Percentiles rank a stretch among this genome's conserved stretches.
Evolutionary conservation across 352 stramenopile species (phyloP).

Genomic region (Globisporangium canariense): DNA sequence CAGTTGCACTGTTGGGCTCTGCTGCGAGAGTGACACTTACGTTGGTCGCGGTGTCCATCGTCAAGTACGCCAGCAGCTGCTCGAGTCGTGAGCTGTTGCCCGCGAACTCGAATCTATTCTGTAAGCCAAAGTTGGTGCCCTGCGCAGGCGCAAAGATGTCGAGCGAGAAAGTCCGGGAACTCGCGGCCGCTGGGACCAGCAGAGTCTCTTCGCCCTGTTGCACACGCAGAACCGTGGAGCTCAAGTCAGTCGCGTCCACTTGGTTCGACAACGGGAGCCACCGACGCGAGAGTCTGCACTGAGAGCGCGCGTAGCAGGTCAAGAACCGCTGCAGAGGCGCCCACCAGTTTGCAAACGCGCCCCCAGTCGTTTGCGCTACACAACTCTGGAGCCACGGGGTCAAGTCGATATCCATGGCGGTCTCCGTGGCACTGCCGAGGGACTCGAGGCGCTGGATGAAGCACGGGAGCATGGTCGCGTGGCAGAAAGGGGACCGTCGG

Average conservation of each 20-base stretch:
- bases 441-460: constrained; percentile 5
- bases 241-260: background rate
- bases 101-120: background rate
- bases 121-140: constrained; percentile 1
- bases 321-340: constrained; percentile 24
- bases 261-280: background rate
- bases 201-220: constrained; percentile 2
- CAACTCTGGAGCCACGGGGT: background rate
- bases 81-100: constrained; percentile 8
- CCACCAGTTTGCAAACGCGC: constrained; percentile 26
- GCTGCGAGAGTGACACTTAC: background rate
- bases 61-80: constrained; percentile 8
- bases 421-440: background rate
- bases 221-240: background rate
- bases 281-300: constrained; percentile 5
- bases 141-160: background rate
- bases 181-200: background rate
- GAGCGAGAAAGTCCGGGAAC: background rate
- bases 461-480: constrained; percentile 17
- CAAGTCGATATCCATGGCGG: constrained; percentile 1
- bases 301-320: constrained; percentile 21
- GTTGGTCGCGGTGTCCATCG: constrained; percentile 7
- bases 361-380: background rate
- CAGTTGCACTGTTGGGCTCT: background rate
- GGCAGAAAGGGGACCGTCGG: constrained; percentile 4